phyloP scores from a whole-genome alignment of 2,329 filamentous ascomycete genomes.

The Pyricularia sp. region DNA sequence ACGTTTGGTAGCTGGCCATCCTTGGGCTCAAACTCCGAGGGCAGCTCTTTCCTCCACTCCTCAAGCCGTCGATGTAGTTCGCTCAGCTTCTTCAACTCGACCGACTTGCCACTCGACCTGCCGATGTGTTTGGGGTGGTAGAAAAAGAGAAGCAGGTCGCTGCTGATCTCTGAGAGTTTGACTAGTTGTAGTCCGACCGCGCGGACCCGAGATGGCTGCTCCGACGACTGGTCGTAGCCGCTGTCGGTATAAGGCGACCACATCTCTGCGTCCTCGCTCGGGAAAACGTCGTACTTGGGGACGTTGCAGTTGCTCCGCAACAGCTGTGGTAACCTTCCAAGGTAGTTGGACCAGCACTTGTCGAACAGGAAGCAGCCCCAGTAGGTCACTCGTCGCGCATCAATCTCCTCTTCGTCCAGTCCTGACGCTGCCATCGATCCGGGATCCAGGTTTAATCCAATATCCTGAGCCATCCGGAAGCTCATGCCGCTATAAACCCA shows the following conservation, averaged over 20 bases:
- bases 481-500: slow-evolving; percentile 99
- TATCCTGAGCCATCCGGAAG: slow-evolving; percentile 92
- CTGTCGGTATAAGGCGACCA: slow-evolving; percentile 88
- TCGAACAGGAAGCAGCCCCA: slow-evolving; percentile 99
- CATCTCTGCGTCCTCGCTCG: slow-evolving; percentile 71
- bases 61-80: slow-evolving; percentile 86
- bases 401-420: slow-evolving; percentile 72
- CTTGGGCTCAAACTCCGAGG: slow-evolving; percentile 77
- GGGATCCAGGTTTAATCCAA: slow-evolving; percentile 82
- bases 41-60: slow-evolving; percentile 76
- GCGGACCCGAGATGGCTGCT: slow-evolving; percentile 75
- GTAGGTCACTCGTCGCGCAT: slow-evolving; percentile 84
- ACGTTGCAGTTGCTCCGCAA: slow-evolving; percentile 72
- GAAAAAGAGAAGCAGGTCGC: slow-evolving; percentile 80
- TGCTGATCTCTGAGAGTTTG: slow-evolving; percentile 84
- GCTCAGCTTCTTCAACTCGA: slow-evolving; percentile 84
- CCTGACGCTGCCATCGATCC: slow-evolving; percentile 48
- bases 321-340: slow-evolving; percentile 83
- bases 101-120: slow-evolving; percentile 60
- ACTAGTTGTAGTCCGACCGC: slow-evolving; percentile 75
- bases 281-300: slow-evolving; percentile 84
- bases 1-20: slow-evolving; percentile 86
- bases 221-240: slow-evolving; percentile 62
- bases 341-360: slow-evolving; percentile 97
- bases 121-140: slow-evolving; percentile 70